Evolutionary conservation across 345 rosid genomes (phyloP).

Genomic region (Firmiana major): DNA sequence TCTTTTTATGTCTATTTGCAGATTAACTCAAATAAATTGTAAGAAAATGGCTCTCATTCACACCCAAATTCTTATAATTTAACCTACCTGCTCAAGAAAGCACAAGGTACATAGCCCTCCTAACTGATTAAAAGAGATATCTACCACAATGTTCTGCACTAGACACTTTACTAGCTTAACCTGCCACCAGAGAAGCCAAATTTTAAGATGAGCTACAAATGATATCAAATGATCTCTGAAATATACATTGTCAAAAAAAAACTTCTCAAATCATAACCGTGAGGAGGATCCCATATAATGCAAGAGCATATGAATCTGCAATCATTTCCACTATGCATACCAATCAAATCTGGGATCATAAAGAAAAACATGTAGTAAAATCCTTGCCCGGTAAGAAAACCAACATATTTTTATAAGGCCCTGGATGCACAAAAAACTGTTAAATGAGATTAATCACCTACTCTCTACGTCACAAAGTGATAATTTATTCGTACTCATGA

Average conservation of each 20-base stretch:
- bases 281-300: neutral
- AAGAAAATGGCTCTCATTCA: slow-evolving; percentile 9
- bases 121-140: slow-evolving; percentile 90
- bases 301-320: neutral
- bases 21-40: neutral
- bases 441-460: neutral
- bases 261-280: neutral
- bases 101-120: slow-evolving; percentile 83
- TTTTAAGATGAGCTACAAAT: slow-evolving; percentile 3
- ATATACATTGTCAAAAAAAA: neutral
- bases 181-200: slow-evolving; percentile 40
- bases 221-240: slow-evolving; percentile 2
- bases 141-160: slow-evolving; percentile 79
- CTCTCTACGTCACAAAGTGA: neutral
- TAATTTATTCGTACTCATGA: neutral
- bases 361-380: neutral
- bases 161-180: slow-evolving; percentile 88
- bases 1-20: neutral
- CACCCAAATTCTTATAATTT: neutral
- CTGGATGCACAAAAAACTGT: neutral
- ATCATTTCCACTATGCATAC: neutral
- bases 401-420: neutral
- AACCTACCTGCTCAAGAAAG: slow-evolving; percentile 85
- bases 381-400: neutral
- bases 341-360: neutral